phyloP scores from a whole-genome alignment of 108 stramenopile genomes.

The Schizochytrium sp. region DNA sequence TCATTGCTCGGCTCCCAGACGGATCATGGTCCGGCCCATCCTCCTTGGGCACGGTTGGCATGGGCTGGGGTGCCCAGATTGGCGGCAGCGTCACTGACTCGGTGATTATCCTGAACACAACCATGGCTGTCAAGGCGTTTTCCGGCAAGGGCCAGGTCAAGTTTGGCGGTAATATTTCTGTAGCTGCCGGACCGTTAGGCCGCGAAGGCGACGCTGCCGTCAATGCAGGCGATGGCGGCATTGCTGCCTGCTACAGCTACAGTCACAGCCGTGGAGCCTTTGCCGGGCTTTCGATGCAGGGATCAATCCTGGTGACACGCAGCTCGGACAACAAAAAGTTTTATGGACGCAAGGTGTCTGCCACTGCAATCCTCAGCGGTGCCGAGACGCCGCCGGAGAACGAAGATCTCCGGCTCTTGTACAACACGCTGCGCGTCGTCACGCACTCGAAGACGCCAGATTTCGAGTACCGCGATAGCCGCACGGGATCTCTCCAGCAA shows the following conservation, averaged over 20 bases:
- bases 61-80: conserved; percentile 65
- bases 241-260: conserved; percentile 80
- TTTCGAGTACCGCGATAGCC: conserved; percentile 8
- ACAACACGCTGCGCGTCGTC: neutral
- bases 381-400: conserved; percentile 8
- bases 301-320: conserved; percentile 65
- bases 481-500: neutral
- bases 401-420: neutral
- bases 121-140: conserved; percentile 70
- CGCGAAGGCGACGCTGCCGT: conserved; percentile 74
- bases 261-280: conserved; percentile 78
- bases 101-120: conserved; percentile 86
- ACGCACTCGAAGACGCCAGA: neutral
- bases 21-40: conserved; percentile 68
- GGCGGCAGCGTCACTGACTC: conserved; percentile 73
- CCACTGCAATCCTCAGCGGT: conserved; percentile 43
- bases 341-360: conserved; percentile 64
- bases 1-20: conserved; percentile 47
- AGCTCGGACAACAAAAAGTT: conserved; percentile 86
- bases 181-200: conserved; percentile 85
- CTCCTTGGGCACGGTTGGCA: conserved; percentile 67
- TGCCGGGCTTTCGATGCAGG: conserved; percentile 83
- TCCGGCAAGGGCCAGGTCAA: conserved; percentile 63
- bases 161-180: conserved; percentile 80
- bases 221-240: conserved; percentile 47